Percentiles rank a stretch among this genome's conserved stretches.
Evolutionary conservation across 352 stramenopile genomes (phyloP).

Genomic region (Pythium utonaiense): DNA sequence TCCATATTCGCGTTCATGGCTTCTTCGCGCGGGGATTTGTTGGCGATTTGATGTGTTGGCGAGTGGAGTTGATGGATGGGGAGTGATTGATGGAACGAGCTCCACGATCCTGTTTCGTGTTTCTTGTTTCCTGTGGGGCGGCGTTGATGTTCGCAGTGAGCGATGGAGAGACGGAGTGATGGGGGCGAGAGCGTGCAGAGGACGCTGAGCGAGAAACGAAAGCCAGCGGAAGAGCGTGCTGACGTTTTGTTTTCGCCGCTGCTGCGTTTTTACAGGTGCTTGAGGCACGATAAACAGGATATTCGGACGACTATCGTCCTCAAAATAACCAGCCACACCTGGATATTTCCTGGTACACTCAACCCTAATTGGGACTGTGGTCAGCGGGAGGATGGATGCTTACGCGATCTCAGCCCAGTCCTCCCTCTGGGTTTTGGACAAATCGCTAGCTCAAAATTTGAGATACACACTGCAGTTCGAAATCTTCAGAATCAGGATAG

Average conservation of each 20-base stretch:
- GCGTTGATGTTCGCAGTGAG: background rate
- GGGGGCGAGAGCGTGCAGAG: background rate
- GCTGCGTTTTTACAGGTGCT: background rate
- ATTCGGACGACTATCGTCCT: background rate
- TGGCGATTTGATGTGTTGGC: background rate
- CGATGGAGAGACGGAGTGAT: background rate
- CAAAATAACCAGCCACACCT: background rate
- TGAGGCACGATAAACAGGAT: background rate
- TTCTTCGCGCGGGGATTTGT: background rate
- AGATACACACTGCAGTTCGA: too few species aligned
- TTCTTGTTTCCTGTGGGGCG: too few species aligned
- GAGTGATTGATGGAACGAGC: background rate
- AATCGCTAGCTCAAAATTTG: background rate
- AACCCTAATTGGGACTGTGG: too few species aligned
- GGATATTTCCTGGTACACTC: background rate
- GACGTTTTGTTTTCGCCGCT: background rate
- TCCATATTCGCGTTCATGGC: conserved; percentile 27
- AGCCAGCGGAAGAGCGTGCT: background rate
- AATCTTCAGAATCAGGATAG: too few species aligned
- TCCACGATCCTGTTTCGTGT: too few species aligned
- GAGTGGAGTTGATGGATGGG: background rate
- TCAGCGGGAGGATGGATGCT: too few species aligned
- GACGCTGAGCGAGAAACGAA: background rate
- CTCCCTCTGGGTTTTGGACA: background rate
- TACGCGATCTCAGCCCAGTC: too few species aligned